Base-by-base conservation (phyloP, 768 basidiomycete species). In the Tylopilus felleus region DNA sequence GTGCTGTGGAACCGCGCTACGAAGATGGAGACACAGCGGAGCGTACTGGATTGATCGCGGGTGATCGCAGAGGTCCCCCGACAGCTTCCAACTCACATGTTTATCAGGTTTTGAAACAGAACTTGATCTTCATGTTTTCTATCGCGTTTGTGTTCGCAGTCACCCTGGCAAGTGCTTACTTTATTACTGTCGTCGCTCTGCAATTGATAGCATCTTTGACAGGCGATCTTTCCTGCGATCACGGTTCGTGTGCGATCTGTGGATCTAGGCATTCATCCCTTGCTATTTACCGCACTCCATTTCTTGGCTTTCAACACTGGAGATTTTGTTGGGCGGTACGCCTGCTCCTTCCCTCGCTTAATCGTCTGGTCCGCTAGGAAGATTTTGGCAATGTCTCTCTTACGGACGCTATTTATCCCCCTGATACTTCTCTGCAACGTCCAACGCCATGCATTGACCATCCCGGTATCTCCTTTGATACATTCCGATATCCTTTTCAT, bases 351-450 rank as follows among this genome's bases (percentile, higher is more conserved):
- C 61, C 85, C 86, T 7, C 65, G 67, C 8, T 69, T 93, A 21
- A 69, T 85, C 29, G 73, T 93, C 49, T 93, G 90, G 83, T 84
- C 84, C 4, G 79, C 81, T 6, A 77, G 74, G 22, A 78, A 78
- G 31, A 78, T 95, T 36, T 66, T 92, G 16, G 63, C 66, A 7
- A 71, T 91, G 23, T 86, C 92, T 16, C 66, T 88, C 39, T 69
- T 81, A 4, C 84, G 94, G 51, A 88, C 85, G 2, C 63, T 93
- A 31, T 95, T 96, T 73, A 81, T 97, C 45, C 92, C 92, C 28
- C 63, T 94, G 39, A 87, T 96, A 70, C 77, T 96, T n/a, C 76
- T 87, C 71, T 96, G 93, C 77, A 97, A 97, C 65, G 72, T 95
- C 39, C 82, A 85, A 58, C 80, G 77, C 41, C 73, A 75, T 28